phyloP scores from a whole-genome alignment of 176 grass and related monocot species.

The Otatea glauca region DNA sequence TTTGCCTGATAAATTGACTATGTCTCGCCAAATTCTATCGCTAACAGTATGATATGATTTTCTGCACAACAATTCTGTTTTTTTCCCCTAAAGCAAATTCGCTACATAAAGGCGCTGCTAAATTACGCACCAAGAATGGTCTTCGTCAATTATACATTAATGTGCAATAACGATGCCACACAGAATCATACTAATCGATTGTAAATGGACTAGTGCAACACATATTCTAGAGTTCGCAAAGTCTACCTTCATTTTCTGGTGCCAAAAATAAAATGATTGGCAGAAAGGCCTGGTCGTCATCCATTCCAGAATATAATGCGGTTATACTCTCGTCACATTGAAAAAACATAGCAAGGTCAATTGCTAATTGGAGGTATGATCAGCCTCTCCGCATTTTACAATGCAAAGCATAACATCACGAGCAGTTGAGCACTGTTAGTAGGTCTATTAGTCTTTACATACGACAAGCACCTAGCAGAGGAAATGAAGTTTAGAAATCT shows the following conservation, averaged over 20 bases:
- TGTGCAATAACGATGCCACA: too few relatives aligned
- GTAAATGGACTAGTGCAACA: too few relatives aligned
- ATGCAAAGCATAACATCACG: background rate
- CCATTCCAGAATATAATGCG: background rate
- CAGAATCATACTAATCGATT: too few relatives aligned
- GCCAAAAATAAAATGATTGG: background rate
- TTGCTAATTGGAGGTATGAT: background rate
- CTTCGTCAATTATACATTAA: too few relatives aligned
- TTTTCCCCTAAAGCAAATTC: too few relatives aligned
- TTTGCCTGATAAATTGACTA: too few relatives aligned
- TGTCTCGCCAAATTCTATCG: too few relatives aligned
- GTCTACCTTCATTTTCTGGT: background rate
- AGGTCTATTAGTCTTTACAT: background rate
- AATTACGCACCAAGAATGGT: too few relatives aligned
- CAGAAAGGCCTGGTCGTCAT: background rate
- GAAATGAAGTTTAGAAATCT: background rate
- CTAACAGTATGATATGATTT: too few relatives aligned
- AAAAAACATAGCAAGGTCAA: background rate
- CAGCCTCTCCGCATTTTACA: background rate
- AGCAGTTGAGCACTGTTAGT: background rate
- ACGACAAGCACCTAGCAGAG: background rate
- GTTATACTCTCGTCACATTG: background rate
- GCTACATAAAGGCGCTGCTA: too few relatives aligned
- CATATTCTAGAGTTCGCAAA: too few relatives aligned
- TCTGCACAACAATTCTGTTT: too few relatives aligned